A percentile compares a stretch with the other conserved stretches of the same genome.
Conservation (phyloP, 306 rosid genomes). For the Cicer chorassanicum region DNA sequence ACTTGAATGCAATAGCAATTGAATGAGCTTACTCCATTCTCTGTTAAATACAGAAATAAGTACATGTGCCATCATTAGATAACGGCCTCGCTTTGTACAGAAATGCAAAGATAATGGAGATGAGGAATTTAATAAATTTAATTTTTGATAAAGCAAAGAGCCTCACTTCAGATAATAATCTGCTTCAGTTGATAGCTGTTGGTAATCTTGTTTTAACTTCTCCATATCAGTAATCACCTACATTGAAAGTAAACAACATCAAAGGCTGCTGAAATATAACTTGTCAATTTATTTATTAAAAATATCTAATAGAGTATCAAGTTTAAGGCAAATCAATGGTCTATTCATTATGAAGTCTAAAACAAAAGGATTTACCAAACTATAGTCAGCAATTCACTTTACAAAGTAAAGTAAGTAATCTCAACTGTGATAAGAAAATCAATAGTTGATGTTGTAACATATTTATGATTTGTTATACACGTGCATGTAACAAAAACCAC, state of each 20-base stretch:
- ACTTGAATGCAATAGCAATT: conserved; percentile 32
- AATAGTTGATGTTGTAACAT: neutral
- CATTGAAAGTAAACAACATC: conserved; percentile 42
- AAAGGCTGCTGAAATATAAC: conserved; percentile 22
- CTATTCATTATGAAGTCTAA: conserved; percentile 10
- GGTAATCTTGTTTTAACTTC: conserved; percentile 73
- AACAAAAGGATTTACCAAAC: neutral
- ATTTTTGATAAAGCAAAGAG: conserved; percentile 22
- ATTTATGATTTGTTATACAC: neutral
- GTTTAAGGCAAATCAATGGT: conserved; percentile 32
- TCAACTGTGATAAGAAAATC: neutral
- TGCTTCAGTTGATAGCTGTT: conserved; percentile 62
- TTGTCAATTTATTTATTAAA: neutral
- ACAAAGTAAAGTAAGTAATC: neutral
- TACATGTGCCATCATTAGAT: neutral
- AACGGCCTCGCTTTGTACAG: conserved; percentile 2
- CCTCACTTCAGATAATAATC: conserved; percentile 70
- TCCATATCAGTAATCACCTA: conserved; percentile 92
- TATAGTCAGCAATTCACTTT: neutral
- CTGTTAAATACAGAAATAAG: conserved; percentile 15
- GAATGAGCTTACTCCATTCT: conserved; percentile 38
- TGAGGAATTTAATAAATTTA: conserved; percentile 30
- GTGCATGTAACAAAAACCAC: neutral
- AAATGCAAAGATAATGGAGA: conserved; percentile 2
- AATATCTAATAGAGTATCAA: conserved; percentile 22